phyloP scores from a whole-genome alignment of 1,284 basidiomycete species.

The Leccinum ponderosum region DNA sequence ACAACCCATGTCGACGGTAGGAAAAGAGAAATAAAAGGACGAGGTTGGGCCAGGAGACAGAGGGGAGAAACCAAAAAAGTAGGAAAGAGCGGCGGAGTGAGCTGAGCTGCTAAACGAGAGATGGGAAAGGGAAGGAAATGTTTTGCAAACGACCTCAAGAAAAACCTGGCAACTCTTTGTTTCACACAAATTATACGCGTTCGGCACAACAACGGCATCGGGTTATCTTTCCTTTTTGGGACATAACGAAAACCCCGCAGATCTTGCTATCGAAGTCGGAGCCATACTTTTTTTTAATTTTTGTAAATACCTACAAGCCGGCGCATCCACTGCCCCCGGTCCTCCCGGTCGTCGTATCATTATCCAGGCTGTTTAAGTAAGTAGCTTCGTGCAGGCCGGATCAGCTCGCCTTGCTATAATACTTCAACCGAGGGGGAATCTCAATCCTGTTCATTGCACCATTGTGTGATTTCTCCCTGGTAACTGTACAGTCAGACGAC shows the following conservation, averaged over 20 bases:
- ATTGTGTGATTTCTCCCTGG: background rate
- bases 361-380: background rate
- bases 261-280: constrained; percentile 1
- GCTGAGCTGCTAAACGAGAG: constrained; percentile 9
- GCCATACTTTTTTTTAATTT: background rate
- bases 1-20: constrained; percentile 60
- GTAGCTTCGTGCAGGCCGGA: background rate
- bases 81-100: constrained; percentile 23
- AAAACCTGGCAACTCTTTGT: constrained; percentile 13
- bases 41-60: constrained; percentile 1
- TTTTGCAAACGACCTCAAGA: constrained; percentile 2
- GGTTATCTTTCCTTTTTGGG: constrained; percentile 10
- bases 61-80: constrained; percentile 14
- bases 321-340: background rate
- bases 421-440: background rate
- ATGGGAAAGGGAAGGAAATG: constrained; percentile 11
- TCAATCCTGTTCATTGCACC: background rate
- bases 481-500: background rate
- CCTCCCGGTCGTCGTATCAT: background rate
- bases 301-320: background rate
- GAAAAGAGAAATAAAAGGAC: constrained; percentile 5
- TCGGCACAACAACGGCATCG: constrained; percentile 20
- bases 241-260: constrained; percentile 18
- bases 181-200: constrained; percentile 16
- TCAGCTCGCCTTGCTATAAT: background rate